These are phyloP conservation scores for Vitis hybrid DNA, from an alignment of 177 flowering plant species.

Conservation along the genomic window DNA sequence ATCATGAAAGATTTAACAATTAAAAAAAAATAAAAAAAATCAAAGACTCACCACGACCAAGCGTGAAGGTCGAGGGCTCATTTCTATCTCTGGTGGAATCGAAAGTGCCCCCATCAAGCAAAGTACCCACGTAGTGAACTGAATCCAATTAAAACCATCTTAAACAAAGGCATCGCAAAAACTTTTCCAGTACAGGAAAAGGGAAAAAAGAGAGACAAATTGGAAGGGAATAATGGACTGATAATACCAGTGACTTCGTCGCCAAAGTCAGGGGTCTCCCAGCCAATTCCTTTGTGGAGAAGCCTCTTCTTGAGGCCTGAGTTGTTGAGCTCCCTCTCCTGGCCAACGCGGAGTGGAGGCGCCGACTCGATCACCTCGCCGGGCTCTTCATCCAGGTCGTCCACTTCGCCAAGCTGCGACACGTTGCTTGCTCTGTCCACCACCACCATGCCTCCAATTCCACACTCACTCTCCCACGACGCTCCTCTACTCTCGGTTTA, in stretches of 20 bases:
- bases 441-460: conserved; percentile 11
- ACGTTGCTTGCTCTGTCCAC: conserved; percentile 17
- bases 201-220: background rate
- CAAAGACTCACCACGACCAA: conserved; percentile 54
- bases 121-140: conserved; percentile 66
- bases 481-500: too few relatives aligned
- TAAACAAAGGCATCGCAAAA: background rate
- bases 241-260: conserved; percentile 68
- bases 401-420: conserved; percentile 39
- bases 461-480: too few relatives aligned
- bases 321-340: conserved; percentile 52
- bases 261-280: conserved; percentile 60
- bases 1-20: background rate
- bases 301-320: conserved; percentile 67
- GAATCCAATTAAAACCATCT: conserved; percentile 16
- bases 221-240: background rate
- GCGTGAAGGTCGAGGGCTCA: conserved; percentile 46
- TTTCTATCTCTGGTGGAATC: conserved; percentile 48
- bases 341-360: conserved; percentile 68
- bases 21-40: conserved; percentile 4
- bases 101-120: conserved; percentile 59
- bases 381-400: conserved; percentile 61
- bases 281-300: conserved; percentile 48
- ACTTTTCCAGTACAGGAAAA: background rate
- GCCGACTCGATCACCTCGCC: conserved; percentile 80